Evolutionary conservation across 2,329 filamentous ascomycete genomes (phyloP).

Genomic region (Aspergillus quadrilineatus): DNA sequence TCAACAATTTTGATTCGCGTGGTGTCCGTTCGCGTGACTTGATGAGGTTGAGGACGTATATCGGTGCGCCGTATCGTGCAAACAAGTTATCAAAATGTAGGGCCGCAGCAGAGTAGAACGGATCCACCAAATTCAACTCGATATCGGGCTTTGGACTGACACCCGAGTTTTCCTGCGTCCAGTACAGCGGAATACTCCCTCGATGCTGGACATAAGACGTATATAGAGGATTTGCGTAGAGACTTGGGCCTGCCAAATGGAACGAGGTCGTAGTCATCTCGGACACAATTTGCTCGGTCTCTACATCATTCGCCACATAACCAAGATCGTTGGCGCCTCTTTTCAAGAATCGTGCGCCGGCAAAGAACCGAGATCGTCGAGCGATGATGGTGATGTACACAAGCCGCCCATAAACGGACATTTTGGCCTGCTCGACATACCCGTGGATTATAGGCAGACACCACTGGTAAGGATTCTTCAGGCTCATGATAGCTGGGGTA

Average conservation of each 20-base stretch:
- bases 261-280: conserved; percentile 94
- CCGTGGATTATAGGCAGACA: conserved; percentile 94
- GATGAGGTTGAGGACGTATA: conserved; percentile 90
- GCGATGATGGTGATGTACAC: conserved; percentile 95
- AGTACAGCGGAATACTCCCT: conserved; percentile 93
- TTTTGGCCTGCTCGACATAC: conserved; percentile 85
- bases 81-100: conserved; percentile 95
- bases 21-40: conserved; percentile 85
- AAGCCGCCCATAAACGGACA: conserved; percentile 81
- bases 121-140: conserved; percentile 90
- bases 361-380: conserved; percentile 86
- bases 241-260: conserved; percentile 79
- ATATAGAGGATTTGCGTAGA: conserved; percentile 86
- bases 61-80: conserved; percentile 83
- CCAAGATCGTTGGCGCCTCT: conserved; percentile 91
- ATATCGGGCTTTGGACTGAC: conserved; percentile 97
- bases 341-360: conserved; percentile 90
- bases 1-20: conserved; percentile 83
- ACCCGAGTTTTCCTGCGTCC: conserved; percentile 94
- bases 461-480: conserved; percentile 90
- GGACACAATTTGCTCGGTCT: conserved; percentile 97
- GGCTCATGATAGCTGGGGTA: conserved; percentile 65
- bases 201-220: conserved; percentile 97
- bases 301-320: conserved; percentile 97
- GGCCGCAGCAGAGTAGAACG: conserved; percentile 90